Base-by-base conservation (phyloP, 257 asterid species). In the Solanum dulcamara region DNA sequence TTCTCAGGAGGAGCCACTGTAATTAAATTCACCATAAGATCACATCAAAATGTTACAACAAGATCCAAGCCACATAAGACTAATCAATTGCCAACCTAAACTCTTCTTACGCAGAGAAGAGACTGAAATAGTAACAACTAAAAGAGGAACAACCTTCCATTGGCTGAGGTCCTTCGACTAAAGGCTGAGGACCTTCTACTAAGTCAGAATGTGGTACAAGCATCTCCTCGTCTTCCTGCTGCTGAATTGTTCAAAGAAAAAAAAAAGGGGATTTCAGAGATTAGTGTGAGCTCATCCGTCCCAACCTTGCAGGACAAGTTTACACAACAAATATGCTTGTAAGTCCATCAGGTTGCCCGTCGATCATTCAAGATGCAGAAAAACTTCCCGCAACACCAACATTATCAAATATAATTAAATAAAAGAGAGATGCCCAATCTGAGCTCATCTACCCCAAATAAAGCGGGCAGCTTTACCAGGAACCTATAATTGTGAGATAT, bases 121-220 rank as follows among this genome's bases (percentile, higher is more conserved):
- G 42, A 48, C 64, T 68, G 30, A 81, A 80, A 72, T 22, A 46
- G 33, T 50, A 79, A 79, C 64, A 48, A 18, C 35, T 46, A 15
- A 79, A 51, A 46, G 20, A 24, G n/a, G 28, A 15, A 74, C 57
- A 70, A 95, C 99, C 99, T 97, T 97, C 99, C 99, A 97, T 95
- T 12, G 98, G 99, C 92, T 89, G 98, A 42, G 99, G 97, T 24
- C 98, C 98, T 92, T 95, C 98, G 14, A 92, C 97, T 74, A 93
- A 72, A 11, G 94, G 96, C 86, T 93, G 98, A 86, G 98, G 98
- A 46, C 97, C 98, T 88, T 95, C 95, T 4, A 92, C 97, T 50
- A 91, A 81, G 84, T 94, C 98, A 59, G 99, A 84, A 87, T 89
- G 97, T 1, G 98, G 99, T 84, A 94, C 98, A 57, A 96, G 91